Percentiles rank a stretch among this genome's conserved stretches.
Conservation (phyloP, 2,329 filamentous ascomycete species). For the Ophiocordyceps unilateralis region DNA sequence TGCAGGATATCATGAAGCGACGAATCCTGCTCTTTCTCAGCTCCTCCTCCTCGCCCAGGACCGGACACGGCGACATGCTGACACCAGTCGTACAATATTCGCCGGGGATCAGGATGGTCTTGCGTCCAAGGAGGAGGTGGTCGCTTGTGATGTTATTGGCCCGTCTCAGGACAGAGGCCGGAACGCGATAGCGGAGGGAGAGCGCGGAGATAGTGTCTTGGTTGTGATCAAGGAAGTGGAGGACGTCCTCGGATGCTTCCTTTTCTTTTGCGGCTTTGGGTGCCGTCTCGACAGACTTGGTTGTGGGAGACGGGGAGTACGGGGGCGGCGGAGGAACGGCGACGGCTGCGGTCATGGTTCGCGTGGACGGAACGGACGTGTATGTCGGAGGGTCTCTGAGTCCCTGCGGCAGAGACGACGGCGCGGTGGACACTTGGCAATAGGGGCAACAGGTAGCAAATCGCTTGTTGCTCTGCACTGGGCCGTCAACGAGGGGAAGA, state of each 20-base stretch:
- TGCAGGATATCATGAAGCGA: conserved; percentile 64
- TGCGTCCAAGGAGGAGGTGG: conserved; percentile 50
- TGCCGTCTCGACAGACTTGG: conserved; percentile 6
- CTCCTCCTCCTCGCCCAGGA: conserved; percentile 63
- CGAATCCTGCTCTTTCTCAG: conserved; percentile 51
- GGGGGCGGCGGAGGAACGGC: conserved; percentile 19
- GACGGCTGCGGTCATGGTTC: conserved; percentile 7
- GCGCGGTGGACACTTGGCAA: conserved; percentile 52
- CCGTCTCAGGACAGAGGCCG: conserved; percentile 40
- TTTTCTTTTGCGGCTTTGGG: conserved; percentile 17
- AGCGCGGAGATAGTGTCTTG: conserved; percentile 51
- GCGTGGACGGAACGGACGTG: conserved; percentile 17
- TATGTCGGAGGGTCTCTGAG: conserved; percentile 55
- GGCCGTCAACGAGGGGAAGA: conserved; percentile 2
- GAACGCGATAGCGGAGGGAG: conserved; percentile 54
- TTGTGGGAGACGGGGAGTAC: conserved; percentile 18
- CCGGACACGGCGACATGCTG: conserved; percentile 49
- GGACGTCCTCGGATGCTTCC: conserved; percentile 37
- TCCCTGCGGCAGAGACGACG: conserved; percentile 41
- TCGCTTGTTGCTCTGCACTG: conserved; percentile 41
- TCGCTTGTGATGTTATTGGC: conserved; percentile 57
- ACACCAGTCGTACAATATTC: conserved; percentile 50
- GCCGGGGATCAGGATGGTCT: conserved; percentile 54
- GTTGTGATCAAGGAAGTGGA: conserved; percentile 59
- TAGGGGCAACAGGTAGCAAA: conserved; percentile 55